Evolutionary conservation across 2,329 filamentous ascomycete genomes (phyloP), one percentile per base, ranked within the genome.

Genomic region (Pezicula neosporulosa): DNA sequence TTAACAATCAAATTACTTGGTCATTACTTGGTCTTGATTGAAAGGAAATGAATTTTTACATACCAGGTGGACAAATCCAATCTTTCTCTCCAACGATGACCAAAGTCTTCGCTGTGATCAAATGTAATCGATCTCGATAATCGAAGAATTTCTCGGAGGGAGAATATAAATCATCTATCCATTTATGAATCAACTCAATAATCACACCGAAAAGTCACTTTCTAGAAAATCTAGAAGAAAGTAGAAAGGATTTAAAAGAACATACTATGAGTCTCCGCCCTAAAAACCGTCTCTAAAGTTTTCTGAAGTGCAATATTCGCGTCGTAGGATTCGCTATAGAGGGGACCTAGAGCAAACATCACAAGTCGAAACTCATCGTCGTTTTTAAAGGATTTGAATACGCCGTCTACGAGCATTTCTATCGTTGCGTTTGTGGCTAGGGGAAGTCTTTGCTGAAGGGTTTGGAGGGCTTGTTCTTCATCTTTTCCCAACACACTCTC

Each of bases 11-110:
- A 16, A 13, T 4, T 39, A 9, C 33, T 15, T n/a, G 13, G 9
- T 9, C 28, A 10, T 15, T 7, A 35, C 36, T 15, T 28, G 9
- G 27, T 9, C n/a, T n/a, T n/a, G n/a, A n/a, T 30, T 7, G 9
- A 30, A 12, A 7, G 28, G 10, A 30, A 12, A 30, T 33, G 43
- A 3, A 3, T 42, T 33, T n/a, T 13, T 9, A 30, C 61, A 35
- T 55, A 68, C 65, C 63, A 28, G 63, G 63, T 3, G 70, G 68
- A 37, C 70, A 73, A 13, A 73, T 72, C 70, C 70, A 72, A 48
- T 72, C 70, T 49, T 66, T 60, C 3, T 65, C 64, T 3, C 70
- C 70, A 3, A 71, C 68, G 9, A 72, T 49, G 2, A 72, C 64
- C 33, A 72, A 53, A 0, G 69, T 70, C 39, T 64, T 66, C 12